These are phyloP conservation scores for Casuarina equisetifolia DNA, from an alignment of 306 rosid species.

Conservation along the genomic window DNA sequence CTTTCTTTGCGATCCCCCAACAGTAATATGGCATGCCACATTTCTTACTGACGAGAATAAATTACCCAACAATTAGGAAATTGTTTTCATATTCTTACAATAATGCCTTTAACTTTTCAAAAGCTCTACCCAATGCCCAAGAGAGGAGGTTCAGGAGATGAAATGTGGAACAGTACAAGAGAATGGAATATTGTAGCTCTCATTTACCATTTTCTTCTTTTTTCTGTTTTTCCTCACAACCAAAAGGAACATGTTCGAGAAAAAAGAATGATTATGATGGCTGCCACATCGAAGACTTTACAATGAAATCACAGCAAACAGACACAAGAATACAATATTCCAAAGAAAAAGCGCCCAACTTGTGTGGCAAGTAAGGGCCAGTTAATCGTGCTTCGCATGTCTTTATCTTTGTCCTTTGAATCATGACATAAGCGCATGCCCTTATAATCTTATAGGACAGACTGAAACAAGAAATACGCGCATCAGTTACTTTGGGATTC, in stretches of 20 bases:
- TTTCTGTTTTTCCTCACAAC: not conserved
- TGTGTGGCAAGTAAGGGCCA: not conserved
- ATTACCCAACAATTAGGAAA: not conserved
- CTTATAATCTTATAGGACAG: no score
- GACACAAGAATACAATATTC: not conserved
- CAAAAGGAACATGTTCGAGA: not conserved
- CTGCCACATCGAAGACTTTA: not conserved
- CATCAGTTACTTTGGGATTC: not conserved
- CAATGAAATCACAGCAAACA: constrained; percentile 1
- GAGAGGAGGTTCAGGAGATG: not conserved
- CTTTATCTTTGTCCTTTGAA: not conserved
- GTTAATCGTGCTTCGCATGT: not conserved
- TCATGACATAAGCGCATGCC: not conserved
- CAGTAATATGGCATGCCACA: not conserved
- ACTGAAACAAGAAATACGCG: no score
- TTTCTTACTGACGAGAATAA: not conserved
- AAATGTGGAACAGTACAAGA: not conserved
- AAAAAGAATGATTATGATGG: not conserved
- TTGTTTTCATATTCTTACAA: not conserved
- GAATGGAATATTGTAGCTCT: not conserved
- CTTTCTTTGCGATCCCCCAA: not conserved
- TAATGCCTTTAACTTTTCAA: not conserved
- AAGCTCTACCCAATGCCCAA: not conserved
- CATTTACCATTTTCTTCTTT: not conserved
- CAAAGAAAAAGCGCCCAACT: not conserved